Base-by-base conservation (phyloP, 2,329 filamentous ascomycete species). In the Venturia aucupariae region DNA sequence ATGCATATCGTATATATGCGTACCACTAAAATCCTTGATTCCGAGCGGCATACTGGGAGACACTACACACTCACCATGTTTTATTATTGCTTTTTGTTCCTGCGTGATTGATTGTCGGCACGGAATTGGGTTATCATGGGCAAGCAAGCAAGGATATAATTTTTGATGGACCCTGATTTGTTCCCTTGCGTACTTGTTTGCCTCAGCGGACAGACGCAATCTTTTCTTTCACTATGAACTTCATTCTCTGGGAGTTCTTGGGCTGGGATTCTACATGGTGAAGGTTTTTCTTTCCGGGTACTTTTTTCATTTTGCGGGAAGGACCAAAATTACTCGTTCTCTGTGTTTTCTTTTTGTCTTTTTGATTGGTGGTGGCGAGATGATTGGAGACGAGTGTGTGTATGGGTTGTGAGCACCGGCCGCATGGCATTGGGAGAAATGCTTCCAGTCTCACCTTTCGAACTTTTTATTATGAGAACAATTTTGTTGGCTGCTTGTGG, bases 141-240 rank as follows among this genome's bases (percentile, higher is more conserved):
- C 51, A 57, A 57, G 48, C 48, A 55, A 55, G 51, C 51, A 57
- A 57, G 51, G 51, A 57, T 57, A 57, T 57, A 57, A 57, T 57
- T 38, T 54, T 57, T 57, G 51, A 35, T 19, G 30, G 51, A 35
- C 3, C 8, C 22, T 22, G 30, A 57, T 60, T 60, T 60, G 32
- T 44, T 60, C 27, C 24, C 17, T 60, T 60, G 59, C 41, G 35
- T 44, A 38, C 24, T 27, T 27, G 4, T 27, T 24, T 44, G 27
- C n/a, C 59, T 27, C 44, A 32, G 59, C 24, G 22, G 35, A 39
- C 11, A n/a, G n/a, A 35, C 30, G 35, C 59, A 27, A 27, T 6
- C 39, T 41, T 60, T 60, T n/a, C 38, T 39, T 27, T 41, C 27
- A 60, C 27, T 60, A 44, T 38, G 27, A 39, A 30, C 32, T n/a